Evolutionary conservation across 2,329 filamentous ascomycete species (phyloP), one percentile per base, ranked within the genome.

Genomic region (Daldinia sp.): DNA sequence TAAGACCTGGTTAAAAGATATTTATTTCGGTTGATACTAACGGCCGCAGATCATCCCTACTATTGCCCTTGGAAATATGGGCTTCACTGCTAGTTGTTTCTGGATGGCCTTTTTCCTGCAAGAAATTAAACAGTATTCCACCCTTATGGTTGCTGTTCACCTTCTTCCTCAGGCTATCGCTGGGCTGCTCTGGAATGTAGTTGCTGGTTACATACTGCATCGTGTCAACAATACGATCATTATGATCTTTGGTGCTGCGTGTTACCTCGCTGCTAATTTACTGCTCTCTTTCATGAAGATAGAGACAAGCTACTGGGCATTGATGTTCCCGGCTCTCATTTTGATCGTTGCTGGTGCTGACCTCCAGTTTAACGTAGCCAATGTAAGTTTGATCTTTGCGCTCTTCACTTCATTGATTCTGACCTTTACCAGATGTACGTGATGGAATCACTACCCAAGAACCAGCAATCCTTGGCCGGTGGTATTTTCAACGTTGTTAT

Each of bases 291-390:
- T 90, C 49, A 85, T 89, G 69, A 76, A 78, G 35, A 72, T 81
- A 1, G 79, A 83, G 8, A 82, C 82, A 57, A 81, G 78, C 15
- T 91, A 91, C 72, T 91, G 88, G 88, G 83, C 83, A 0, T 86
- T 89, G 62, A 81, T 84, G 4, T 91, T 91, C 71, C 87, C 88
- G 0, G 82, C 82, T 0, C 75, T 90, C 35, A 75, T 87, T 4
- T 74, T 91, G 23, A 82, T 83, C 19, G 88, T 90, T 1, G 77
- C 89, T 3, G 89, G 89, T 1, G 87, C 87, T 0, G 89, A 91
- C 71, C 83, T 91, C 30, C 85, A 90, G 60, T 91, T 90, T 74
- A 90, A 90, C 62, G 88, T 91, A 19, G 84, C 85, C 3, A 91
- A 91, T 69, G 84, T 87, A 72, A 68, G 83, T 76, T n/a, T 2